Evolutionary conservation across 306 rosid species (phyloP), one percentile per base, ranked within the genome.

Genomic region (Inga oerstediana): DNA sequence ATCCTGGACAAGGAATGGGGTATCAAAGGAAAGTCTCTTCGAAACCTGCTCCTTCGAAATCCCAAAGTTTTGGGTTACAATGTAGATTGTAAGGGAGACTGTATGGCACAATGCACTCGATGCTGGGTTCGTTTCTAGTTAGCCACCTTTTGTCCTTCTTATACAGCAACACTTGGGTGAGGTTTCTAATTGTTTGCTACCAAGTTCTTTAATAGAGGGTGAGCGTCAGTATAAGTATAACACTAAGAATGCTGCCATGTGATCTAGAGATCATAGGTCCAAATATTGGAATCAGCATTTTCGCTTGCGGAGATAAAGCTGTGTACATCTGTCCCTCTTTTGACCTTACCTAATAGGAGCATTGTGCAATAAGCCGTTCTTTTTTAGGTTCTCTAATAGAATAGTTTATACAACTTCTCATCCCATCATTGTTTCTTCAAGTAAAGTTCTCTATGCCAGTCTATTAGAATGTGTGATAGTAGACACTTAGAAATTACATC

Each of bases 51-150:
- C 56, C 94, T 96, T 78, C 90, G 98, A 81, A 96, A 92, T 82
- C 98, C 98, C 2, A 91, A 87, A 85, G 94, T 91, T 43, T 84
- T 93, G 94, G 99, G 99, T 11, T 96, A 88, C 79, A 93, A 93
- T 65, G 79, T 93, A 45, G 97, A 93, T 86, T 96, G 99, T 35
- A 93, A 92, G 78, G 99, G 99, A 81, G 97, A 93, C 67, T 96
- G 98, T 68, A 94, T 88, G 48, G 99, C 99, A 65, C 93, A 93
- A 68, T 96, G 99, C 93, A 96, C 98, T 7, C 87, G 98, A 86
- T 93, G 99, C 87, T 96, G 97, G 97, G 99, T 81, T 85, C 97
- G 98, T 12, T 96, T 96, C 88, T 96, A 91, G 89, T 22, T 93
- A 90, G 89, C 32, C 17, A 13, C 56, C 48, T 56, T 13, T 24